Base-by-base conservation (phyloP, 257 asterid genomes). In the Solanum chaucha region DNA sequence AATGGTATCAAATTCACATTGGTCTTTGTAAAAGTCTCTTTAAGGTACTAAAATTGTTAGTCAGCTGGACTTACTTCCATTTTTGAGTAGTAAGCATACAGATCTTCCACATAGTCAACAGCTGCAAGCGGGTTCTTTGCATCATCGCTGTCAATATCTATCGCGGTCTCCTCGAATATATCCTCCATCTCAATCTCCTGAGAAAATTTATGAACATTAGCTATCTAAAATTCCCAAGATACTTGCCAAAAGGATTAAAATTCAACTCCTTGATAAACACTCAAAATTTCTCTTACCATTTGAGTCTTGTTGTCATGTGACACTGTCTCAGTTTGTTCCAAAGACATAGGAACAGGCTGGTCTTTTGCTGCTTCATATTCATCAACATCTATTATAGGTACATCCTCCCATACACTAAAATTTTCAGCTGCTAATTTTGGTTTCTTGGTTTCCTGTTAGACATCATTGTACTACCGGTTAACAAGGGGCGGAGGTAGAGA, bases 141-240 rank as follows among this genome's bases (percentile, higher is more conserved):
- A 73, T 96, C 98, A 40, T 88, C 51, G n/a, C 89, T 83, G 75
- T 96, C 99, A 35, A 96, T 96, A 87, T 96, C 98, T 84, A 88
- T 24, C 6, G 92, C 87, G 17, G 93, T 83, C 88, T 95, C 98
- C 88, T 95, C 98, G 15, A 92, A 93, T 84, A 93, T 93, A 90
- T 96, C 99, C 74, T 94, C 99, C 98, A 96, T 95, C 55, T 95
- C 98, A 24, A 96, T 92, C 90, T 96, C 99, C 95, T 91, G 71
- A 88, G 89, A n/a, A 38, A 89, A 26, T 6, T 2, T 8, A 59
- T 40, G 20, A 13, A 20, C 19, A 8, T 64, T 6, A 84, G 17
- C 59, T 65, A 3, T 36, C 77, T n/a, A 14, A 64, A 61, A 13
- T 64, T 17, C 22, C 26, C 34, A 32, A 34, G n/a, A 34, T 38